Evolutionary conservation across 108 stramenopile species (phyloP), one percentile per base, ranked within the genome.

Genomic region (Cyclotella distinguenda): DNA sequence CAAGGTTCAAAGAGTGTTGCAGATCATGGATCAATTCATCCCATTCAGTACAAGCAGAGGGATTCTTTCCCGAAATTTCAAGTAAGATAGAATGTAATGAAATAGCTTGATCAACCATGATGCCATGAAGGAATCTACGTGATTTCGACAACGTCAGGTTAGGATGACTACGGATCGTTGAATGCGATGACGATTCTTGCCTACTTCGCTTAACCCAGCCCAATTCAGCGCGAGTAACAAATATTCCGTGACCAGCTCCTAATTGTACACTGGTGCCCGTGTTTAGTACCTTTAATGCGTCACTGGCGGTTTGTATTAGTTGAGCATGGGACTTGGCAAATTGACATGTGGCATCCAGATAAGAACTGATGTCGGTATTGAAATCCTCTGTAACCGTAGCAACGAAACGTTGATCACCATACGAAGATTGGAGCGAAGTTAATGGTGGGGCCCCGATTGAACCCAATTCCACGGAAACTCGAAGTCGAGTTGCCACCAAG

Each of bases 1-100:
- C 8, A 1, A 21, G 25, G 18, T 58, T 18, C 11, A 25, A 18
- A 19, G 51, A 57, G 44, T 43, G 43, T 26, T 60, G 55, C 44
- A 77, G 40, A 46, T 77, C 76, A 18, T 47, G 31, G 0, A 45
- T 32, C 45, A 70, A 77, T 21, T 60, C 68, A 15, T 77, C 54
- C 76, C 76, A 77, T 43, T 60, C 61, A 34, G 26, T 15, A 42
- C 1, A 4, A 16, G 27, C 28, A 4, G 16, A n/a, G 0, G 30
- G 9, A 43, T 28, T 21, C 2, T 12, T 33, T 32, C 11, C 1
- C 15, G 39, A 26, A 19, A 59, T 25, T 15, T 13, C 1, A 2
- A 11, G 21, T 1, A 77, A 26, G 18, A 50, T 23, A 13, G 22
- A 38, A 21, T 45, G 66, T 12, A 77, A 25, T 1, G 62, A 68